These are phyloP conservation scores for Spiraea crenata DNA, from an alignment of 331 rosid species.

Conservation along the genomic window DNA sequence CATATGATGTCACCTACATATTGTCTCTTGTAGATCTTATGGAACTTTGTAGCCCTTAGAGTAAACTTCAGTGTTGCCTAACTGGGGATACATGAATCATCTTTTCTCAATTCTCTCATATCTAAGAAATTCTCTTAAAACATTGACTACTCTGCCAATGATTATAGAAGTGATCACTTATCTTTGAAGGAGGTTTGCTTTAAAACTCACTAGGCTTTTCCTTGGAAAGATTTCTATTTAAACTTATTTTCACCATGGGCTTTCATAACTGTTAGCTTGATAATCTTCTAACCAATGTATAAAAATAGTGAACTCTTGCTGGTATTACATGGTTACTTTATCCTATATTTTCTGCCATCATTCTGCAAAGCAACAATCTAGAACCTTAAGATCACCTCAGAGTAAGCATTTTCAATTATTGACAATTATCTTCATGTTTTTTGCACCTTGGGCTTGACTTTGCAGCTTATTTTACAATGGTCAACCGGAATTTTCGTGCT, in stretches of 20 bases:
- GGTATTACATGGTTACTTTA: not conserved
- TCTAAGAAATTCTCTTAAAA: not conserved
- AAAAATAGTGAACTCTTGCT: conserved; percentile 11
- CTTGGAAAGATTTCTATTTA: not conserved
- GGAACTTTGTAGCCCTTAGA: not conserved
- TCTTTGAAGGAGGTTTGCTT: not conserved
- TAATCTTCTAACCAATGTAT: conserved; percentile 8
- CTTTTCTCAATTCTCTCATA: not conserved
- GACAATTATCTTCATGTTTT: conserved; percentile 87
- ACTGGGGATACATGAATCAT: not conserved
- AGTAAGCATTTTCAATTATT: conserved; percentile 61
- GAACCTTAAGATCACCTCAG: conserved; percentile 36
- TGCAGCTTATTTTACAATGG: conserved; percentile 99
- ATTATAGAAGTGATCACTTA: not conserved
- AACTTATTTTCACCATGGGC: not conserved
- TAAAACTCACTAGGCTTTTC: not conserved
- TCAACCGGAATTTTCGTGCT: conserved; percentile 87
- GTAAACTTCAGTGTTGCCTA: too few relatives aligned
- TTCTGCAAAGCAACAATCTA: conserved; percentile 31
- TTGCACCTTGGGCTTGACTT: conserved; percentile 86
- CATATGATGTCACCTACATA: conserved; percentile 8
- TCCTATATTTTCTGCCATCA: conserved; percentile 13
- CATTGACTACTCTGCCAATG: not conserved
- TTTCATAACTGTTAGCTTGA: conserved; percentile 4
- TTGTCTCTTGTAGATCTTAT: conserved; percentile 6